Conservation (phyloP, 2,329 filamentous ascomycete species). For the Pestalotiopsis sp. region DNA sequence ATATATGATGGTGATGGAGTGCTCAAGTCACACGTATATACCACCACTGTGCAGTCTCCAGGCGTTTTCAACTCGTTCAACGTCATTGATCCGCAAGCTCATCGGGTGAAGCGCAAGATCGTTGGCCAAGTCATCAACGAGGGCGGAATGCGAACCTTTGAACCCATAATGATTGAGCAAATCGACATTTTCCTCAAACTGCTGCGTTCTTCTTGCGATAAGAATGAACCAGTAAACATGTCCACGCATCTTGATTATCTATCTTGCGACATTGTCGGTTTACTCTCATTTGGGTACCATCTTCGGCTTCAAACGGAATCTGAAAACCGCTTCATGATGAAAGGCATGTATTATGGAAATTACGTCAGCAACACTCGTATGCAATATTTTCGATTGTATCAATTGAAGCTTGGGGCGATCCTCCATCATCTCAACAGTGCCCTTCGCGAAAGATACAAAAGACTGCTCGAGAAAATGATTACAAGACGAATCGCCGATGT, state of each 20-base stretch:
- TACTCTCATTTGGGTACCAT: constrained; percentile 22
- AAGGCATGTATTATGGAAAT: background rate
- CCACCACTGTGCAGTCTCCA: constrained; percentile 15
- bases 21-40: constrained; percentile 23
- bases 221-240: constrained; percentile 20
- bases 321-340: constrained; percentile 14
- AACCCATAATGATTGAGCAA: constrained; percentile 2
- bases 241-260: constrained; percentile 16
- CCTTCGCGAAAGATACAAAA: background rate
- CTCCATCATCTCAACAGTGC: background rate
- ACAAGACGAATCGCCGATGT: constrained; percentile 17
- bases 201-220: constrained; percentile 11
- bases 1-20: constrained; percentile 24
- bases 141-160: constrained; percentile 8
- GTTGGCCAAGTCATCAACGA: constrained; percentile 10
- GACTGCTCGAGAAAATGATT: constrained; percentile 22
- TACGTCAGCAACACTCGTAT: background rate
- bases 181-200: constrained; percentile 11
- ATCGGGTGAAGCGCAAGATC: constrained; percentile 6
- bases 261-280: constrained; percentile 22
- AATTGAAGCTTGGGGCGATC: background rate
- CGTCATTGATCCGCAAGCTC: constrained; percentile 4
- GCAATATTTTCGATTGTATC: background rate
- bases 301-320: constrained; percentile 21
- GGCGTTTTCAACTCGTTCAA: constrained; percentile 17